Evolutionary conservation across 1,284 basidiomycete species (phyloP), one percentile per base, ranked within the genome.

Genomic region (Exobasidium cylindrosporum): DNA sequence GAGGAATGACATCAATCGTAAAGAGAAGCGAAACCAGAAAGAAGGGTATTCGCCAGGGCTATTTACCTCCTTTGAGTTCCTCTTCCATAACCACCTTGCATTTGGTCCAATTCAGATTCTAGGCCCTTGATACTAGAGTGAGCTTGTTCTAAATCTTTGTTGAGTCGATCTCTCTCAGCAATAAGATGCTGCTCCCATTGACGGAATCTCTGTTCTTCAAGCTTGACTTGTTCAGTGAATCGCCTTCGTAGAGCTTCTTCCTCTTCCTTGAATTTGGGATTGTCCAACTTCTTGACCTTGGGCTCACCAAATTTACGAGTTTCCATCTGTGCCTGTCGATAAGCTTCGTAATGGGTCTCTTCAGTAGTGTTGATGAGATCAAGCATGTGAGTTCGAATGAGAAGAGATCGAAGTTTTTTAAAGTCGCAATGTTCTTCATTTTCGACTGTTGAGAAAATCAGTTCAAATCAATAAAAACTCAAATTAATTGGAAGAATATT

Each of bases 191-290:
- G 92, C 82, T 97, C 95, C 96, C 96, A 99, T 79, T 97, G 93
- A 80, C 96, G 87, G 87, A 99, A 99, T 65, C 96, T 86, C 11
- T 90, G 86, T 81, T 99, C 95, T 84, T 99, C 95, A 64, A 93
- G 85, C 85, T 99, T 99, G 86, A 99, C 96, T 84, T 98, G 95
- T 82, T 99, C 96, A 32, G 95, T 99, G 83, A 99, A 99, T 66
- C 93, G 87, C 85, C 95, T 97, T 77, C 95, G 85, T 68, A 98
- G 86, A 55, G 88, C 85, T 82, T 99, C 95, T 81, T 99, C 95
- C 83, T 99, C 95, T 82, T 98, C 96, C 85, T 95, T 95, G 88
- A 96, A 99, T 83, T 97, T 97, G 76, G 96, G 96, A 83, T 98
- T 99, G 83, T 98, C 95, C 70, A 94, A 85, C 84, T 97, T 97